These are phyloP conservation scores for Allomyces macrogynus DNA, from an alignment of 192 early-diverging fungal species.

Conservation along the genomic window DNA sequence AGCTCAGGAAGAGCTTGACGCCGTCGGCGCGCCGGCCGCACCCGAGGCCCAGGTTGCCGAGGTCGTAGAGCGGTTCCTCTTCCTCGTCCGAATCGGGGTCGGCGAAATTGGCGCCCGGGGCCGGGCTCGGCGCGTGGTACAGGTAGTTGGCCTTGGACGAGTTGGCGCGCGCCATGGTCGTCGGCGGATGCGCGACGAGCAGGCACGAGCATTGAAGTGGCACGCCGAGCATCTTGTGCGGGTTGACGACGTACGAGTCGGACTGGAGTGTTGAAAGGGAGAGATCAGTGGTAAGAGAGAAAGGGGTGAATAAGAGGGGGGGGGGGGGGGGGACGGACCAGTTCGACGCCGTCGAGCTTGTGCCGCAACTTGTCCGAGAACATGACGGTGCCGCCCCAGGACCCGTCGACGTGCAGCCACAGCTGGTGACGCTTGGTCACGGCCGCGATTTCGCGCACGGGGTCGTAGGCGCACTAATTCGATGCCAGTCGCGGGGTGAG, in stretches of 20 bases:
- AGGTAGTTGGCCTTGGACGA: conserved; percentile 43
- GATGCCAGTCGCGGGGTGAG: neutral
- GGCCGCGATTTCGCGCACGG: conserved; percentile 28
- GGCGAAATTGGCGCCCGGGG: neutral
- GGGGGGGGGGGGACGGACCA: conserved; percentile 8
- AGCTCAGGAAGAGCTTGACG: conserved; percentile 54
- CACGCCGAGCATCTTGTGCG: conserved; percentile 64
- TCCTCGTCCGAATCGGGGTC: conserved; percentile 1
- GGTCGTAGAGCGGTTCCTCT: conserved; percentile 29
- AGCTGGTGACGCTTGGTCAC: conserved; percentile 36
- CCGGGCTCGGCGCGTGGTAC: conserved; percentile 18
- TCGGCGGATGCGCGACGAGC: conserved; percentile 24
- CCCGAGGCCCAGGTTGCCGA: conserved; percentile 56
- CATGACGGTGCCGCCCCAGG: conserved; percentile 49
- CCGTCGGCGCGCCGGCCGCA: conserved; percentile 63
- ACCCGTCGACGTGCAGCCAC: conserved; percentile 63
- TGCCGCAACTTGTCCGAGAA: conserved; percentile 31
- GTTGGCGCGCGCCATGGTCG: conserved; percentile 36
- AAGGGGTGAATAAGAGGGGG: no score
- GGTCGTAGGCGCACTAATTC: conserved; percentile 47
- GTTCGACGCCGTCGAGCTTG: conserved; percentile 23
- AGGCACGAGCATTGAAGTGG: conserved; percentile 61
- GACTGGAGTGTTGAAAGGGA: conserved; percentile 9
- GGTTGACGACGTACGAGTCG: conserved; percentile 52
- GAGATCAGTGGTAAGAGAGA: no score